Base-by-base conservation (phyloP, 1,284 basidiomycete species). In the Cryptococcus sp. region DNA sequence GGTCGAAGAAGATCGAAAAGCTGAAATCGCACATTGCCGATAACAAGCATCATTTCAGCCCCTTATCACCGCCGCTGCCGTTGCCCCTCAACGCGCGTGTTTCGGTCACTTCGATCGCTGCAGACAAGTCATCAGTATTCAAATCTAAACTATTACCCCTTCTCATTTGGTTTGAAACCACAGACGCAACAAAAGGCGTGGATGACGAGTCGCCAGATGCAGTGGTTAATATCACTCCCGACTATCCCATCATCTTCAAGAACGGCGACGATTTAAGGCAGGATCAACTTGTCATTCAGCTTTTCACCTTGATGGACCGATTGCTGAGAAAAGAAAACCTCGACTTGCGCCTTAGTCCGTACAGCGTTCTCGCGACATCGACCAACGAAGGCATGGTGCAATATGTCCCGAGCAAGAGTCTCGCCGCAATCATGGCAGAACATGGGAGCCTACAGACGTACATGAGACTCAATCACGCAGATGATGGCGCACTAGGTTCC, bases 181-280 rank as follows among this genome's bases (percentile, higher is more conserved):
- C 62, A 79, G 85, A 43, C 84, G 88, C 63, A 85, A 82, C 83
- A 39, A 45, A 59, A 19, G 23, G 46, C 10, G 59, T 67, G 3
- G 67, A 70, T 13, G 73, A 70, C 35, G 64, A 65, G 11, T 54
- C 55, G 8, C 52, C 65, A 30, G 65, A 76, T 46, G 65, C 57
- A 19, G 54, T 68, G 1, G 61, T 71, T 39, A 64, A 52, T 6
- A 66, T 70, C 46, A 66, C 61, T 1, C 70, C 67, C 4, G 88
- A 93, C 72, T 99, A 91, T 76, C 90, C 93, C 0, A 84, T 97
- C 50, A 99, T 99, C 64, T 98, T 98, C 83, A 99, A 99, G 78
- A 94, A 97, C 66, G 96, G 96, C 6, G 96, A 99, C 74, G 96
- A 99, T 74, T 87, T 99, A 82, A 87, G 95, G 20, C 96, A 99